These are phyloP conservation scores for Astrephomene gubernaculifera DNA, from an alignment of 139 green algal genomes.

Conservation along the genomic window DNA sequence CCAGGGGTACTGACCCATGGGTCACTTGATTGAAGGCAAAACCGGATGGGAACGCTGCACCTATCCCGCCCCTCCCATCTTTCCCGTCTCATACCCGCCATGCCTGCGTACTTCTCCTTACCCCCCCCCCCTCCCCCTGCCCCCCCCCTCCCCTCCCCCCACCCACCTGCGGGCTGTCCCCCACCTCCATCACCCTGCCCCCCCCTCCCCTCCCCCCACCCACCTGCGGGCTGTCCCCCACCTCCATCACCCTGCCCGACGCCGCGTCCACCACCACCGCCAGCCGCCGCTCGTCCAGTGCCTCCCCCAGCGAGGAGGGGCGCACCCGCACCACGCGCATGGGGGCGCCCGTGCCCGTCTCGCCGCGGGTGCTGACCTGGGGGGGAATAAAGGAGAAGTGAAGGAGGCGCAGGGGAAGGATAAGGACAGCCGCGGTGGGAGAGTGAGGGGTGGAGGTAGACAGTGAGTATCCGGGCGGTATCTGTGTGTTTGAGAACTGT, in stretches of 20 bases:
- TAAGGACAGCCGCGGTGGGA: background rate
- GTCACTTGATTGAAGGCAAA: too few species aligned
- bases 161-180: conserved; percentile 9
- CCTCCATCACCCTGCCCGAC: conserved; percentile 27
- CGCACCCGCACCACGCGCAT: conserved; percentile 13
- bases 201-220: too few species aligned
- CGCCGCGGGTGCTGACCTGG: conserved; percentile 6
- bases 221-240: background rate
- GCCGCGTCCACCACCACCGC: conserved; percentile 23
- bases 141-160: too few species aligned
- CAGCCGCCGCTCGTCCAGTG: conserved; percentile 21
- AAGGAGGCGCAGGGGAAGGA: background rate
- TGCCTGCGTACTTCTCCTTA: too few species aligned
- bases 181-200: too few species aligned
- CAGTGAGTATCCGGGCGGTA: background rate
- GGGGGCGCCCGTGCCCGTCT: background rate
- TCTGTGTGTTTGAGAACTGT: too few species aligned
- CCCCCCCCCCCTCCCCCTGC: too few species aligned
- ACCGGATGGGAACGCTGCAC: too few species aligned
- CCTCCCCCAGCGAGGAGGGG: background rate
- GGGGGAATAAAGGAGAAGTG: background rate
- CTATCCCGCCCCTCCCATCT: too few species aligned
- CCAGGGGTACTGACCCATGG: too few species aligned
- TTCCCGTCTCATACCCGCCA: too few species aligned
- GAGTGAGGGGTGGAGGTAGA: background rate